These are phyloP conservation scores for Ilyonectria robusta DNA, from an alignment of 2,329 filamentous ascomycete genomes.

Conservation along the genomic window DNA sequence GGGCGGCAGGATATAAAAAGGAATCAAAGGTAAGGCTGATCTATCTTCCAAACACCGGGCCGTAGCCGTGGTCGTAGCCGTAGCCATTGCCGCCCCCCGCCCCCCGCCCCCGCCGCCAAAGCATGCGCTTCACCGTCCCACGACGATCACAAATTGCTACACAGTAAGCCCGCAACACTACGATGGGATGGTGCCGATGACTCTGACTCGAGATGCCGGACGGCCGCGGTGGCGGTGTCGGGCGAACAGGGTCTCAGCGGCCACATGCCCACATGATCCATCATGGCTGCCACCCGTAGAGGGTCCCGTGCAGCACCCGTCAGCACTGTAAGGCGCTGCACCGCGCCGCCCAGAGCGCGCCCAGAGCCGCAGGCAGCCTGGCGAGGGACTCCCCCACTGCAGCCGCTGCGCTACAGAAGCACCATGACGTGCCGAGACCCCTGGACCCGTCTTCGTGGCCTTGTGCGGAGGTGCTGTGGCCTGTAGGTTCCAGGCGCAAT, in stretches of 20 bases:
- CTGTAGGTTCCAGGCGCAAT: neutral
- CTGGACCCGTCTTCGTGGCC: conserved; percentile 20
- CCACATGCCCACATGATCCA: neutral
- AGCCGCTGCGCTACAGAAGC: conserved; percentile 20
- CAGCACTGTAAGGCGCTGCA: neutral
- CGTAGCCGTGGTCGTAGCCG: too few species aligned
- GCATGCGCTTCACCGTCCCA: neutral
- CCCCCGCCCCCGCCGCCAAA: neutral
- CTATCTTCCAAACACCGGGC: too few species aligned
- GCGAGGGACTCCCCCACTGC: neutral
- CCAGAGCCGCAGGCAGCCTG: too few species aligned
- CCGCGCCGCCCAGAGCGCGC: neutral
- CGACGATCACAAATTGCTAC: neutral
- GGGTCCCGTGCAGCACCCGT: neutral
- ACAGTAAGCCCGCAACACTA: too few species aligned
- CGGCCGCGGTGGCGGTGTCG: neutral
- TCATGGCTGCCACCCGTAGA: neutral
- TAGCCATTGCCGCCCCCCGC: too few species aligned
- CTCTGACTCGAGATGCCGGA: neutral
- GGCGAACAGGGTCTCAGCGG: neutral
- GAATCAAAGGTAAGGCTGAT: too few species aligned
- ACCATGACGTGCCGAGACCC: conserved; percentile 15
- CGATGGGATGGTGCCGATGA: neutral
- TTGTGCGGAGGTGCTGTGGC: neutral
- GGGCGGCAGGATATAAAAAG: too few species aligned